Percentiles rank a stretch among this genome's conserved stretches.
phyloP scores from a whole-genome alignment of 305 asterid species.

The Solanum chacoense region DNA sequence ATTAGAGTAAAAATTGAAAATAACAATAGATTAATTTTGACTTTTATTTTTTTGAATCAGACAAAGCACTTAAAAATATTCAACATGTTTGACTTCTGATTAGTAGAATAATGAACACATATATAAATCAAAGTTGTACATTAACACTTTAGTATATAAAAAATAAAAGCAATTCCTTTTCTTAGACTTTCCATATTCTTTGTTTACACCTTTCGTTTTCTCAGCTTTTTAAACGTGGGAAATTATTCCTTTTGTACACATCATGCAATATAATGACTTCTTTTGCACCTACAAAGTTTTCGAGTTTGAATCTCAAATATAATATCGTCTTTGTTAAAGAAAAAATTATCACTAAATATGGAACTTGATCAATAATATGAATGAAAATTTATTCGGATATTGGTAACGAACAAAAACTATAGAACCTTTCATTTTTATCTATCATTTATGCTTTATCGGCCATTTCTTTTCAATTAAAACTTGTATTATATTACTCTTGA shows the following conservation, averaged over 20 bases:
- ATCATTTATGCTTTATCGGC: not conserved
- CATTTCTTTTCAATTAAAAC: not conserved
- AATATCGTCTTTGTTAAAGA: not conserved
- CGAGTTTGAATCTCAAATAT: not conserved
- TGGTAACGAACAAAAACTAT: not conserved
- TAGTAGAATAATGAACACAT: not conserved
- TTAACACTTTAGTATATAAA: not conserved
- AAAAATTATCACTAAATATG: not conserved
- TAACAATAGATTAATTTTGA: not conserved
- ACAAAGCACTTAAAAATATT: not conserved
- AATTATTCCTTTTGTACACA: not conserved
- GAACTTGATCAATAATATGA: not conserved
- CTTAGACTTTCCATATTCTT: not conserved
- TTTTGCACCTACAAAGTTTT: not conserved
- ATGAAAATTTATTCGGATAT: not conserved
- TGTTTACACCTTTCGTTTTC: not conserved
- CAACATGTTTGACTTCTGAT: not conserved
- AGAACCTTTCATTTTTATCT: not conserved
- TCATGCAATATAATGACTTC: not conserved
- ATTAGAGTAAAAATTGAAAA: not conserved
- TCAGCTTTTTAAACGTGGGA: not conserved
- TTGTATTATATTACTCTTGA: not conserved
- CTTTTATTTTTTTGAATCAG: not conserved
- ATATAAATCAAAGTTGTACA: not conserved
- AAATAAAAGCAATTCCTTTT: not conserved